A percentile compares a stretch with the other conserved stretches of the same genome.
Evolutionary conservation across 2,329 filamentous ascomycete genomes (phyloP).

Genomic region (Pyrenochaeta sp.): DNA sequence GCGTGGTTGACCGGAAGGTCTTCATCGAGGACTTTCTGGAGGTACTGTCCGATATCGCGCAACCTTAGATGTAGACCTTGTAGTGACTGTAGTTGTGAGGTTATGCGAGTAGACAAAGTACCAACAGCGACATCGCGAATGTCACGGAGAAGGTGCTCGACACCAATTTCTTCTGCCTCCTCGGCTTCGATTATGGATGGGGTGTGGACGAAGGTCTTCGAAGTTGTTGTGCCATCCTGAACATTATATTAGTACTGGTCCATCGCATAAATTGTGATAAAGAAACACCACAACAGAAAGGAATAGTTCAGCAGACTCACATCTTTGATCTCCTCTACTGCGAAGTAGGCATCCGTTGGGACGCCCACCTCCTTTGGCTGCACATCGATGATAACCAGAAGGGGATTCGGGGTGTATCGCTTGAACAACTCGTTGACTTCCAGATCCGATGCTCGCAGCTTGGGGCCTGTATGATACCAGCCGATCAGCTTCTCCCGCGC

Average conservation of each 20-base stretch:
- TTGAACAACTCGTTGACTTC: slow-evolving; percentile 99
- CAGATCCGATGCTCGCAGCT: slow-evolving; percentile 93
- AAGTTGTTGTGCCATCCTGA: slow-evolving; percentile 94
- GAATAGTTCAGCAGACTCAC: slow-evolving; percentile 66
- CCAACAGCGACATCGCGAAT: slow-evolving; percentile 98
- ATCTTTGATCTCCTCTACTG: slow-evolving; percentile 99
- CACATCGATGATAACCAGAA: slow-evolving; percentile 97
- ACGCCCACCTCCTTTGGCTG: slow-evolving; percentile 98
- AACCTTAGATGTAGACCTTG: slow-evolving; percentile 94
- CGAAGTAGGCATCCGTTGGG: slow-evolving; percentile 98
- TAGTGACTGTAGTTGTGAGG: slow-evolving; percentile 94
- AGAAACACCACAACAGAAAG: background rate
- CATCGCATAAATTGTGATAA: background rate
- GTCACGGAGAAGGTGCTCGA: slow-evolving; percentile 95
- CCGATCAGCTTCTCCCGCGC: slow-evolving; percentile 98
- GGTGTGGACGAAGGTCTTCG: slow-evolving; percentile 97
- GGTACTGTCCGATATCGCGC: slow-evolving; percentile 92
- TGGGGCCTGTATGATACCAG: slow-evolving; percentile 99
- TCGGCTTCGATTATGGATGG: slow-evolving; percentile 98
- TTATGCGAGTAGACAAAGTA: slow-evolving; percentile 94
- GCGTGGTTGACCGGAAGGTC: slow-evolving; percentile 96
- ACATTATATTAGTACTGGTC: background rate
- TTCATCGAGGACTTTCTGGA: slow-evolving; percentile 93
- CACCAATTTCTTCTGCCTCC: slow-evolving; percentile 98
- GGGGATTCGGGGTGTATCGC: slow-evolving; percentile 94